Base-by-base conservation (phyloP, 1,139 yeast genomes). In the Arxiozyma heterogenica region DNA sequence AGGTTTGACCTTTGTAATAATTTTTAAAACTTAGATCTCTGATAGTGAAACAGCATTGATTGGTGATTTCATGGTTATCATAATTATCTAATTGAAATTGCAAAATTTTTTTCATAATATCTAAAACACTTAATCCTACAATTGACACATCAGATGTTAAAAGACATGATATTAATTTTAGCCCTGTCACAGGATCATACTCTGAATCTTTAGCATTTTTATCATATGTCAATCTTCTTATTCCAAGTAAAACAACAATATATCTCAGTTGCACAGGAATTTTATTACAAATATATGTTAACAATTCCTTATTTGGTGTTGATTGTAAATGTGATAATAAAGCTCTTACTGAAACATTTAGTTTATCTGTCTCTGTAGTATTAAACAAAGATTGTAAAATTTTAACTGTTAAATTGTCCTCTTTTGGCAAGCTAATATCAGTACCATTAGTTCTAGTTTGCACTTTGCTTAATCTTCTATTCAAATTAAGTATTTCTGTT, bases 61-160 rank as follows among this genome's bases (percentile, higher is more conserved):
- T 47, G 5, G 64, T 61, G 17, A 66, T 51, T 6, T 56, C 55
- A 18, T 38, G 30, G 22, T 60, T 51, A 17, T 47, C 68, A 50
- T 80, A 67, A 51, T 60, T 57, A 21, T 74, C 70, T 23, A 81
- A 70, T 64, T 89, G 94, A 53, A 84, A 76, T 7, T 73, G 68
- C 50, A 87, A 71, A 18, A 93, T 70, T 51, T 81, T 80, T 57
- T 86, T 81, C 67, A 87, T 75, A 57, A 84, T 79, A 66, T 91
- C 98, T 49, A 90, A 77, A n/a, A 90, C 87, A 15, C 96, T 86
- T 49, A 93, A 74, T 0, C 98, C 98, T 59, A 90, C 84, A 79
- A 91, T 82, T 65, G 85, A 88, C 47, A 89, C 89, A 44, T 83
- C 83, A 0, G 95, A 84, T 1, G 85, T 78, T n/a, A 91, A 75